These are phyloP conservation scores for Scortechinia acanthostroma DNA, from an alignment of 2,329 filamentous ascomycete species.

Conservation along the genomic window DNA sequence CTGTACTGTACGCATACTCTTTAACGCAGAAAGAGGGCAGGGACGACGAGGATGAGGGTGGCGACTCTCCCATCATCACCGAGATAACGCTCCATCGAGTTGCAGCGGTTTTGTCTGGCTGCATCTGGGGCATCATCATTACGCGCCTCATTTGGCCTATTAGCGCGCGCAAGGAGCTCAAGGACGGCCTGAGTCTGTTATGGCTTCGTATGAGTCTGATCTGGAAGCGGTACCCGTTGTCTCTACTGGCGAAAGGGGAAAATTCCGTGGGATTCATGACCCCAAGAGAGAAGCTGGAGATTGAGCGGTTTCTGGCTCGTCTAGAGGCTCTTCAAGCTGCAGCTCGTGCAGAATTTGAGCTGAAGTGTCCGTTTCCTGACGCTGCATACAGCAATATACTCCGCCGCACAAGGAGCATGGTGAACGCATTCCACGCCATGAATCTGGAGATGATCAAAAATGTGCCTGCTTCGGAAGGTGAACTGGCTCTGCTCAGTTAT, in stretches of 20 bases:
- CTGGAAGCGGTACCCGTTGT: slow-evolving; percentile 88
- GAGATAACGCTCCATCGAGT: slow-evolving; percentile 85
- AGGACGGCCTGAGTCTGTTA: slow-evolving; percentile 80
- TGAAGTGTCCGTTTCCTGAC: slow-evolving; percentile 79
- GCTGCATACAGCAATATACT: slow-evolving; percentile 69
- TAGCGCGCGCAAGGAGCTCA: slow-evolving; percentile 78
- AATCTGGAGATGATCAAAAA: slow-evolving; percentile 84
- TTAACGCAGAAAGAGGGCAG: slow-evolving; percentile 73
- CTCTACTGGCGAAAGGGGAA: slow-evolving; percentile 56
- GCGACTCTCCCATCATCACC: slow-evolving; percentile 73
- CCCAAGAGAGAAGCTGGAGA: slow-evolving; percentile 76
- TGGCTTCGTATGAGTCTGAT: slow-evolving; percentile 93
- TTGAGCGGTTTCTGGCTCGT: slow-evolving; percentile 73
- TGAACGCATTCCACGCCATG: slow-evolving; percentile 95
- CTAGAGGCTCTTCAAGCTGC: slow-evolving; percentile 68
- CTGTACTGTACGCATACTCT: slow-evolving; percentile 87
- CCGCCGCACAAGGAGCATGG: slow-evolving; percentile 72
- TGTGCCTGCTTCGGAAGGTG: slow-evolving; percentile 67
- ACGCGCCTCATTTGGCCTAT: slow-evolving; percentile 91
- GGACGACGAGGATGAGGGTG: slow-evolving; percentile 81
- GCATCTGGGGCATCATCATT: slow-evolving; percentile 84
- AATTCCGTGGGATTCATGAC: slow-evolving; percentile 68
- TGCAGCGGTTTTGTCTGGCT: slow-evolving; percentile 76
- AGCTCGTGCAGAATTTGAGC: slow-evolving; percentile 79
- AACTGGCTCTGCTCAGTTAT: slow-evolving; percentile 72